Evolutionary conservation across 257 asterid species (phyloP), one percentile per base, ranked within the genome.

Genomic region (Nicotiana undulata): DNA sequence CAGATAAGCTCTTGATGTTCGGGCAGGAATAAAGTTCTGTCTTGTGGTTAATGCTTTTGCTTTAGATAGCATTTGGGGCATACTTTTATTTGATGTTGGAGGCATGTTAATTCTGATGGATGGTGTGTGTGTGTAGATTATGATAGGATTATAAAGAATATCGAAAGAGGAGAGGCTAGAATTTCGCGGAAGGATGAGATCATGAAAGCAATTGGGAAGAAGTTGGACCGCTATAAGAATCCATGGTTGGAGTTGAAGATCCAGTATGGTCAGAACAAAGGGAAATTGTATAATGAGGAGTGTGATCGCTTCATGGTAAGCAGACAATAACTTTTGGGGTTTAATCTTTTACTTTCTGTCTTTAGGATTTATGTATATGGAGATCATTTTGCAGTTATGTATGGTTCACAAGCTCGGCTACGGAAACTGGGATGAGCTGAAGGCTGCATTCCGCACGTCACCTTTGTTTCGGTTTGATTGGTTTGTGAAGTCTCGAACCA

Each of bases 251-350:
- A 96, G 84, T 77, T 96, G 78, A 94, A 94, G 91, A 96, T 94
- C 84, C 99, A 91, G 82, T 94, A 96, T 85, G 99, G 99, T 82
- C 99, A 96, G 91, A 96, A 96, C 93, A 96, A 96, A 83, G 99
- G 99, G 82, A 96, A 96, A 90, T 72, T 96, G 86, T 96, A 94
- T 86, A 96, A 96, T 83, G 99, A 96, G 88, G 99, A 96, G 89
- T 96, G 99, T 75, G 99, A 96, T 52, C 97, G 98, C n/a, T 96
- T 90, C 90, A 96, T 96, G 99, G 99, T 96, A 81, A 79, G 91
- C 18, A 3, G 61, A 49, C 64, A 79, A 60, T 6, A 29, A 31
- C 53, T 15, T 65, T 52, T 40, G 29, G 55, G 59, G 12, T 12
- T 77, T 53, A 67, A 66, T 29, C 34, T 56, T 20, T 1, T 26